Evolutionary conservation across 768 basidiomycete genomes (phyloP).

Genomic region (Cystobasidiopsis lactophilus): DNA sequence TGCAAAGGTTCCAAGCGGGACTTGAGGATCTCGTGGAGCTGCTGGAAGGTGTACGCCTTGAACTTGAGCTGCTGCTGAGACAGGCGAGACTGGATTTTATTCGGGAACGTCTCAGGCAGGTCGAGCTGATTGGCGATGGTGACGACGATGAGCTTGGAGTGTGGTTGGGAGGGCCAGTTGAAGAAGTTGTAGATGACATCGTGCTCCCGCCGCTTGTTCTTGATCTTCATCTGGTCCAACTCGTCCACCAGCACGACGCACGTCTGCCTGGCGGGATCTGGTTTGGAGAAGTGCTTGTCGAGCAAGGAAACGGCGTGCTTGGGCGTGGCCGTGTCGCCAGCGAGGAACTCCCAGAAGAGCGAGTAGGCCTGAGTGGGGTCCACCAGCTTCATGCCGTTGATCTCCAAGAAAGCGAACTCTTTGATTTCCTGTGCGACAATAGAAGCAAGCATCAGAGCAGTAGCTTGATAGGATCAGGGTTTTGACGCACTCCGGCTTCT

Average conservation of each 20-base stretch:
- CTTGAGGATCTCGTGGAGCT: constrained; percentile 67
- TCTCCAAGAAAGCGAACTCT: constrained; percentile 90
- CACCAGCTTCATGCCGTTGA: constrained; percentile 82
- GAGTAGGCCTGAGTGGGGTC: constrained; percentile 82
- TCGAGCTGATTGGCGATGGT: constrained; percentile 99
- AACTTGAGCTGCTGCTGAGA: constrained; percentile 63
- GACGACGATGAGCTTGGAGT: constrained; percentile 75
- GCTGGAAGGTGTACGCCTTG: constrained; percentile 55
- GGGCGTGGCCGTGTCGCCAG: constrained; percentile 50
- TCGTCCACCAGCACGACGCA: constrained; percentile 95
- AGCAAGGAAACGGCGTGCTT: constrained; percentile 67
- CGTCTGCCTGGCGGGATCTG: constrained; percentile 39
- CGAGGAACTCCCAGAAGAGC: constrained; percentile 80
- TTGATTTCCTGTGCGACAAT: constrained; percentile 47
- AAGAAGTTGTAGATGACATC: constrained; percentile 99
- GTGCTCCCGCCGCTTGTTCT: constrained; percentile 49
- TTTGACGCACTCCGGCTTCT: constrained; percentile 41
- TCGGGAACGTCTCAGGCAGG: constrained; percentile 78
- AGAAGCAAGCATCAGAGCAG: neutral
- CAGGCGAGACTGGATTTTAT: constrained; percentile 72
- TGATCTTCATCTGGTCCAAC: constrained; percentile 82
- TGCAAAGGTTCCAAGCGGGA: constrained; percentile 38
- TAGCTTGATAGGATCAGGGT: neutral
- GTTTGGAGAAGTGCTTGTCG: constrained; percentile 50
- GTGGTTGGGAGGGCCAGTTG: constrained; percentile 86